Evolutionary conservation across 1,284 basidiomycete species (phyloP), one percentile per base, ranked within the genome.

Genomic region (Apiotrichum mycotoxinovorans): DNA sequence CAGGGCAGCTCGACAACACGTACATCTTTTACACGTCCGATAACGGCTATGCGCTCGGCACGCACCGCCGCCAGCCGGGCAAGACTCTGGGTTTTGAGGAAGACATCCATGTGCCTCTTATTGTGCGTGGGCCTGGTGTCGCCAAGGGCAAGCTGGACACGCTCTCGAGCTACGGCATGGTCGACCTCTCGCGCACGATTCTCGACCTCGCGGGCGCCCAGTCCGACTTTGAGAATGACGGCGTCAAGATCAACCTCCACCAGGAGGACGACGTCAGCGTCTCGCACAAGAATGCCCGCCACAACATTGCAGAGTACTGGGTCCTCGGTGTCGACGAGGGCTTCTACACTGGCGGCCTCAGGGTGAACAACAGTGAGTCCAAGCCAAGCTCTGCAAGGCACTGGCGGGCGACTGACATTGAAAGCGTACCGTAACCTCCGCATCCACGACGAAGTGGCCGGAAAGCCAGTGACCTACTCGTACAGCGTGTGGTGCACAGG

Each of bases 401-500:
- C 30, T 10, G 20, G 23, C 17, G 4, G 26, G 23, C 17, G 5
- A n/a, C 30, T 53, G 27, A 47, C 45, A 20, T n/a, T n/a, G 11
- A n/a, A 18, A 64, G 60, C 68, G 1, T 73, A 73, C 51, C 67
- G 71, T 17, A 66, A 66, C 4, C 51, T 74, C 9, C 68, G 72
- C 4, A 58, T 70, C 7, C 63, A 67, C 12, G 63, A 68, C 60
- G 60, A 61, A 23, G 46, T 50, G 25, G 52, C 49, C 27, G 54
- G 25, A 11, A 22, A 54, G 17, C 30, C 48, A 8, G 34, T 33
- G n/a, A 62, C 60, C 9, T 69, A 52, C 49, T 63, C 60, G 5
- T 74, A 72, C 58, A 62, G 65, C 0, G 72, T 72, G 23, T 74
- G 72, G 72, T 74, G 72, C 56, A 72, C 71, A 0, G 71, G 72